A percentile compares a stretch with the other conserved stretches of the same genome.
These are phyloP conservation scores for Aspergillus caelatus DNA, from an alignment of 2,329 filamentous ascomycete genomes.

Conservation along the genomic window DNA sequence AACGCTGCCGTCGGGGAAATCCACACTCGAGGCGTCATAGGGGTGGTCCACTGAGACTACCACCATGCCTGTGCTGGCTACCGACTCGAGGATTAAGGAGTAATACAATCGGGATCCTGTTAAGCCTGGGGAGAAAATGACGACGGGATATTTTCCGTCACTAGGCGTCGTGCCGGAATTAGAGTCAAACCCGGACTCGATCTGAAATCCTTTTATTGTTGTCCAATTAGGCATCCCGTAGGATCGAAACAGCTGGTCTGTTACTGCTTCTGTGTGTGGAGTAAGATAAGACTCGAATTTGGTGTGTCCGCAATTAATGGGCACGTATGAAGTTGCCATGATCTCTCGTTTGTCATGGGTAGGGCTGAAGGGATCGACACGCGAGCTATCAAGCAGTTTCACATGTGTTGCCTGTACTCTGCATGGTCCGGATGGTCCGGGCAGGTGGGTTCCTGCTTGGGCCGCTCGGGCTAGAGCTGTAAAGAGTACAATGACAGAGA, in stretches of 20 bases:
- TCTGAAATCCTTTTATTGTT: neutral
- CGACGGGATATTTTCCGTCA: neutral
- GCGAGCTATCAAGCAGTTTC: neutral
- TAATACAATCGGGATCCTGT: neutral
- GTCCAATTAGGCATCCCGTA: neutral
- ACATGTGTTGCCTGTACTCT: neutral
- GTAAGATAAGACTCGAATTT: neutral
- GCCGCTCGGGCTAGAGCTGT: neutral
- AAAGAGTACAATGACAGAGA: neutral
- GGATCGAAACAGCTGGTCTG: neutral
- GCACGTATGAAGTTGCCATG: neutral
- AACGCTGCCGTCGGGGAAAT: slow-evolving; percentile 24
- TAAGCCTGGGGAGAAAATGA: neutral
- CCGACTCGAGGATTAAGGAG: neutral
- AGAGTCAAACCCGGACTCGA: neutral
- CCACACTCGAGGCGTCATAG: slow-evolving; percentile 23
- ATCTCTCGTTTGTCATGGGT: neutral
- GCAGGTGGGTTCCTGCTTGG: neutral
- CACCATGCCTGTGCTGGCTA: neutral
- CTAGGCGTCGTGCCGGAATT: too few species aligned
- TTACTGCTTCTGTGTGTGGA: neutral
- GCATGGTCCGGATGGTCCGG: neutral
- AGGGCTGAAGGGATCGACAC: neutral
- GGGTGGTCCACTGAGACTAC: slow-evolving; percentile 22
- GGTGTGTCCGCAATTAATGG: neutral